phyloP scores from a whole-genome alignment of 192 early-diverging fungal species.

The Coemansia sp. region DNA sequence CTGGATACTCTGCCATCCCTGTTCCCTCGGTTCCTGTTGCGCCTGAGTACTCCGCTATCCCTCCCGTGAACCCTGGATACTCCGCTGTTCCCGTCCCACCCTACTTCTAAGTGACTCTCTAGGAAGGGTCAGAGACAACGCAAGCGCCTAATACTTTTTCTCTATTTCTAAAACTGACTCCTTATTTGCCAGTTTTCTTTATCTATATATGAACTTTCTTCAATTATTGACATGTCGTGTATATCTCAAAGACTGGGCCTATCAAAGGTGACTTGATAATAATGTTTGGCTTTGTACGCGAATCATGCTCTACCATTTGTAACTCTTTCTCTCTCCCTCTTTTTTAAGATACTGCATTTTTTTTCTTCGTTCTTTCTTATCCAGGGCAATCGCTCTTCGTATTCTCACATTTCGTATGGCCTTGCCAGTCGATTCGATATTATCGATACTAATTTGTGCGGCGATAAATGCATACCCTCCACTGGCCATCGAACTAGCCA shows the following conservation, averaged over 20 bases:
- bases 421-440: not conserved
- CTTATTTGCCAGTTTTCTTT: slow-evolving; percentile 6
- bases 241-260: no score
- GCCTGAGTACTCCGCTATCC: not conserved
- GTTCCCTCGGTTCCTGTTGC: no score
- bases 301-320: not conserved
- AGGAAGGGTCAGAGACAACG: slow-evolving; percentile 10
- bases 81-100: not conserved
- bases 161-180: not conserved
- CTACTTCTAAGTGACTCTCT: slow-evolving; percentile 39
- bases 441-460: slow-evolving; percentile 25
- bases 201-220: slow-evolving; percentile 2
- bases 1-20: no score
- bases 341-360: not conserved
- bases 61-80: not conserved
- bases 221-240: no score
- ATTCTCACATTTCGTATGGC: not conserved
- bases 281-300: no score
- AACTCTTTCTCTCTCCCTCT: not conserved
- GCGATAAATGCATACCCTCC: slow-evolving; percentile 43
- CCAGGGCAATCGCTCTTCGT: not conserved
- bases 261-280: no score
- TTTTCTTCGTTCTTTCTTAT: not conserved
- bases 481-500: slow-evolving; percentile 12
- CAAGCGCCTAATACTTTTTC: slow-evolving; percentile 38